Base-by-base conservation (phyloP, 805 yeast species). In the Jamesozyma piceae region DNA sequence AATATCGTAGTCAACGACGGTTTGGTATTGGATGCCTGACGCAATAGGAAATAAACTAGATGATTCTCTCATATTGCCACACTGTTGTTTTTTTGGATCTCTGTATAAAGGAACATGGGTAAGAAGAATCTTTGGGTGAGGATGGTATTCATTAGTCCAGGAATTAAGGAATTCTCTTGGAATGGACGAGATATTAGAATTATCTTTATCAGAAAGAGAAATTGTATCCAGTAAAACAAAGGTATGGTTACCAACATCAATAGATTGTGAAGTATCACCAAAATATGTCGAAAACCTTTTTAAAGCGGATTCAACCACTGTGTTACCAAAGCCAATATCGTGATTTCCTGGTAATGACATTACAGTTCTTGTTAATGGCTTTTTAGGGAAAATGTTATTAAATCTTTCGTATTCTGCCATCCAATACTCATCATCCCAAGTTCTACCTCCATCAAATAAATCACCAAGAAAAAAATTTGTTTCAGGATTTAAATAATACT, bases 401-500 rank as follows among this genome's bases (percentile, higher is more conserved):
- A 83, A 92, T 41, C 98, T 66, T 18, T 60, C 54, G 53, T 72
- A 80, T 60, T 92, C 97, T 13, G 69, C 64, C 42, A 75, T 63
- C 94, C 95, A 87, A 19, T 71, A 67, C 28, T 72, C 72, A 47
- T 75, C 77, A 32, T 74, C 75, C 90, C 95, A 88, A 42, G 80
- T 81, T 44, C 98, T 71, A 0, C 97, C 97, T 11, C 97, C 97
- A 63, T 92, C 98, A 58, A 90, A 83, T 51, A 90, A 62, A 59
- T 92, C 98, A 2, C 98, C 98, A 22, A 92, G 64, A 57, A 87
- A 90, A 4, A 90, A 63, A 4, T 78, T 77, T 1, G 82, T 68
- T 53, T 88, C 82, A 0, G 97, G 96, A 29, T 77, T 75, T 41
- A 92, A 68, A 2, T 64, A 49, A 6, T 64, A 49, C 47, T 82